Evolutionary conservation across 805 yeast species (phyloP).

Genomic region (Candida mattraensis): DNA sequence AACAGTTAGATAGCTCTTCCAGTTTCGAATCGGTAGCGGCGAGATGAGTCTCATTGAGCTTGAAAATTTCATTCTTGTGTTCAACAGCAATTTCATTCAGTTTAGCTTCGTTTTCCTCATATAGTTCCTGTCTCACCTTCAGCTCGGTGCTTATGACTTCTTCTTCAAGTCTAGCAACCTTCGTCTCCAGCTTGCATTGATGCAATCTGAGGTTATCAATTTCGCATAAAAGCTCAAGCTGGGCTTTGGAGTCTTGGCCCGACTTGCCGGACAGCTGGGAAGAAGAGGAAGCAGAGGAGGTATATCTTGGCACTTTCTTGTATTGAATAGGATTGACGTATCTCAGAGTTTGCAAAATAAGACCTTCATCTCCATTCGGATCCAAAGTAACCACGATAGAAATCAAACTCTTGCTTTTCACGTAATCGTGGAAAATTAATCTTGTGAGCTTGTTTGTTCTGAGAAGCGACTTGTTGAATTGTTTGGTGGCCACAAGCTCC

Average conservation of each 20-base stretch:
- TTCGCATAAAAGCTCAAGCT: slow-evolving; percentile 26
- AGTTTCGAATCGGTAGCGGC: slow-evolving; percentile 32
- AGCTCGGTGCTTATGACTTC: slow-evolving; percentile 30
- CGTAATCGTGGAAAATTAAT: slow-evolving; percentile 46
- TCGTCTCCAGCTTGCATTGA: slow-evolving; percentile 23
- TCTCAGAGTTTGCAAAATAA: slow-evolving; percentile 32
- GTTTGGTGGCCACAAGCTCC: slow-evolving; percentile 38
- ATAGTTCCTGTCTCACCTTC: slow-evolving; percentile 29
- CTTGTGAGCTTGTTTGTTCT: slow-evolving; percentile 51
- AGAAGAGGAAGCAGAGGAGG: slow-evolving; percentile 13
- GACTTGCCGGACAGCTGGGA: slow-evolving; percentile 6
- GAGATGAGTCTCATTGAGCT: slow-evolving; percentile 29
- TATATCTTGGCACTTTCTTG: slow-evolving; percentile 26
- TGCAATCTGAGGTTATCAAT: slow-evolving; percentile 27
- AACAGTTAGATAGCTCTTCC: slow-evolving; percentile 33
- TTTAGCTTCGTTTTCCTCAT: slow-evolving; percentile 36
- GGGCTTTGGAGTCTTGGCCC: slow-evolving; percentile 13
- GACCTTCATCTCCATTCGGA: slow-evolving; percentile 38
- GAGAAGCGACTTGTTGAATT: slow-evolving; percentile 41
- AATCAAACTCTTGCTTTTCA: slow-evolving; percentile 32
- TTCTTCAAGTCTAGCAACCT: slow-evolving; percentile 26
- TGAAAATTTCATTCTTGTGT: slow-evolving; percentile 34
- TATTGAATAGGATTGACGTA: slow-evolving; percentile 32
- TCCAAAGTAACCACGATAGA: slow-evolving; percentile 40
- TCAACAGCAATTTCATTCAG: slow-evolving; percentile 38